Base-by-base conservation (phyloP, 2,329 filamentous ascomycete genomes). In the Trichoderma atrobrunneum region DNA sequence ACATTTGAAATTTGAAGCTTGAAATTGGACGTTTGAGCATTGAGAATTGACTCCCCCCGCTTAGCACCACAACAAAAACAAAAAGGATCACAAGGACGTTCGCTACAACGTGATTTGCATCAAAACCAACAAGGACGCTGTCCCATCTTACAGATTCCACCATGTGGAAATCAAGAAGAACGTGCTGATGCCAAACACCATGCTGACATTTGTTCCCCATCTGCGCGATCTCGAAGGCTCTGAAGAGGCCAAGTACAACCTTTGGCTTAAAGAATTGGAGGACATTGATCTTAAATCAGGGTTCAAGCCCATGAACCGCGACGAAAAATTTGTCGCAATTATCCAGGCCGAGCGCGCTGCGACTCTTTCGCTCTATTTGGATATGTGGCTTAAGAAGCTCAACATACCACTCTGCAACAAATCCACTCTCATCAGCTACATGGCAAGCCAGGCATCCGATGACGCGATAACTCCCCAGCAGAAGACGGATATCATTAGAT, bases 161-260 rank as follows among this genome's bases (percentile, higher is more conserved):
- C 87, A 89, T 72, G 86, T 89, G 48, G 86, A 89, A 76, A 88
- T 90, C 66, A 84, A 82, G 76, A 88, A 87, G 77, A 90, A 89
- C 71, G 85, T 90, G 43, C 81, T 89, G 34, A 88, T 88, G 0
- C 87, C 87, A 4, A 88, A 89, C 76, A 89, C 87, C 1, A 87
- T 88, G 82, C 82, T 89, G 68, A 88, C 86, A 36, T 90, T 89
- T 76, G 87, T 89, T 16, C 88, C 88, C 16, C 87, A 89, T 77
- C 79, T 90, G 65, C 84, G 87, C 68, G 88, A 90, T 73, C 80
- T 90, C 32, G 85, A 87, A 61, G 85, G 85, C 28, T 84, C 85
- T n/a, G 87, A 89, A 76, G 87, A 89, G 76, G 81, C 82, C 16
- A 84, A 85, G 73, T 89, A 89, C 75, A 85, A 86, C 71, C 79